phyloP scores from a whole-genome alignment of 345 rosid species.

The Gossypium raimondii region DNA sequence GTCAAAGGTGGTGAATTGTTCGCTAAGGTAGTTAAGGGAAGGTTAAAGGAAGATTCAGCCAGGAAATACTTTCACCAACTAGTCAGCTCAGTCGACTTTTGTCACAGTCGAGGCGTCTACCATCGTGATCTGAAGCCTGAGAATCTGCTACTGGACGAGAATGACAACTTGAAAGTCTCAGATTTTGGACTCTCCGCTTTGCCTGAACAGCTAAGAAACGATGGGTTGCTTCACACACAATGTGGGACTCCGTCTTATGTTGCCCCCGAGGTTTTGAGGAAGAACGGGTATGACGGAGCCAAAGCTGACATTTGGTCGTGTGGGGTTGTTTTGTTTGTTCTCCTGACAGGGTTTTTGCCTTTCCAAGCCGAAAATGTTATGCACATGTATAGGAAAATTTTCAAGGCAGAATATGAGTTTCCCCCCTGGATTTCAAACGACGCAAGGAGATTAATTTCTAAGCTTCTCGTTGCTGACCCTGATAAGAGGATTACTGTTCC shows the following conservation, averaged over 20 bases:
- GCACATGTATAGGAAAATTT: conserved; percentile 19
- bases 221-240: conserved; percentile 28
- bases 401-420: conserved; percentile 16
- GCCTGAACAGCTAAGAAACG: conserved; percentile 20
- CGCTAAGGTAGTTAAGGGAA: conserved; percentile 26
- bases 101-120: conserved; percentile 32
- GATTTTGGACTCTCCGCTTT: conserved; percentile 32
- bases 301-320: conserved; percentile 21
- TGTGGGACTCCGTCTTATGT: conserved; percentile 27
- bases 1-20: conserved; percentile 32
- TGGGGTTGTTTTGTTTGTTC: conserved; percentile 23
- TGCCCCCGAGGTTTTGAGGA: conserved; percentile 19
- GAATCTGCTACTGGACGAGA: conserved; percentile 26
- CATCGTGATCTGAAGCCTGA: conserved; percentile 35
- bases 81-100: conserved; percentile 24
- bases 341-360: conserved; percentile 19
- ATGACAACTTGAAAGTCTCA: conserved; percentile 25
- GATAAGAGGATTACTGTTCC: conserved; percentile 11
- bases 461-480: conserved; percentile 12
- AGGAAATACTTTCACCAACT: conserved; percentile 26
- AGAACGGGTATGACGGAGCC: conserved; percentile 17
- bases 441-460: conserved; percentile 17
- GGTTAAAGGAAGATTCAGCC: conserved; percentile 28
- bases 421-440: conserved; percentile 17
- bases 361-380: conserved; percentile 19